A percentile compares a stretch with the other conserved stretches of the same genome.
Evolutionary conservation across 805 yeast species (phyloP).

Genomic region (Phaffomyces opuntiae): DNA sequence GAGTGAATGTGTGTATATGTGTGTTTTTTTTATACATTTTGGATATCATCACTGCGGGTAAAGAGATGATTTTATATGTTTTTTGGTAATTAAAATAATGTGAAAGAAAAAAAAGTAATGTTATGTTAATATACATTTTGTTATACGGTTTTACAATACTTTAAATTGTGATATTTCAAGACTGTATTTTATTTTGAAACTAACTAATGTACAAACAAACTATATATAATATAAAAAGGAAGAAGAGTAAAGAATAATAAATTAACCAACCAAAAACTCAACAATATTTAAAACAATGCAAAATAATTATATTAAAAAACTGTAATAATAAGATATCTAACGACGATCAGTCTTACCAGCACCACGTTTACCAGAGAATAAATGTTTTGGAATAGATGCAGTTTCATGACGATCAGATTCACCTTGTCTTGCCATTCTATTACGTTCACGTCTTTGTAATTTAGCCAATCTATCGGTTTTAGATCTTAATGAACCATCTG

Average conservation of each 20-base stretch:
- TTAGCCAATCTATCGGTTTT: slow-evolving; percentile 85
- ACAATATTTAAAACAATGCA: slow-evolving; percentile 4
- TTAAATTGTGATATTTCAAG: too few relatives aligned
- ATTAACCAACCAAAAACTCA: not conserved
- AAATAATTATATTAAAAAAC: not conserved
- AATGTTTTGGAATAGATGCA: slow-evolving; percentile 84
- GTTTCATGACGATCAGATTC: slow-evolving; percentile 92
- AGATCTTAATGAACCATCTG: slow-evolving; percentile 70
- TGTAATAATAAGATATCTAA: slow-evolving; percentile 26
- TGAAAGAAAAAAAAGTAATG: too few relatives aligned
- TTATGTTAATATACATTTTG: too few relatives aligned
- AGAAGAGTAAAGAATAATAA: not conserved
- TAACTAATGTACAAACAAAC: too few relatives aligned
- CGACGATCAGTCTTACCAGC: slow-evolving; percentile 89
- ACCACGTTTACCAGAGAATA: slow-evolving; percentile 96
- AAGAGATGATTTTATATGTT: too few relatives aligned
- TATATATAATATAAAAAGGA: not conserved
- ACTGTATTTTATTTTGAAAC: too few relatives aligned
- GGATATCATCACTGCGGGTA: too few relatives aligned
- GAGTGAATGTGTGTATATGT: too few relatives aligned
- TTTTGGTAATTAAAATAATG: too few relatives aligned
- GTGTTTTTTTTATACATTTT: too few relatives aligned
- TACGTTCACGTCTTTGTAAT: slow-evolving; percentile 88
- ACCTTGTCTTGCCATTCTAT: slow-evolving; percentile 87
- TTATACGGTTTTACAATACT: too few relatives aligned